These are phyloP conservation scores for Zea mays DNA, from an alignment of 176 grass and related monocot species.

Conservation along the genomic window DNA sequence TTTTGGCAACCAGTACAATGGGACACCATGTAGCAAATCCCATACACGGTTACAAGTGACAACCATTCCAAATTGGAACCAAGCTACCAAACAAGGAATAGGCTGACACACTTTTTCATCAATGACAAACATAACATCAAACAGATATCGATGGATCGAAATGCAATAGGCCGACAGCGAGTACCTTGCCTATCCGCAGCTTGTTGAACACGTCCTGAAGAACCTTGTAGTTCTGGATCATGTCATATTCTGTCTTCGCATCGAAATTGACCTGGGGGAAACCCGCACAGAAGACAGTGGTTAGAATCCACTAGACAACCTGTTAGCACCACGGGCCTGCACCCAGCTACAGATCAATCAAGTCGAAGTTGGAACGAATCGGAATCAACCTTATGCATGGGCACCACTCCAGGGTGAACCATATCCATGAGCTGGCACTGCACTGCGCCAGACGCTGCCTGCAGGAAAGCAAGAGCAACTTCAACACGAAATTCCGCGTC, in stretches of 20 bases:
- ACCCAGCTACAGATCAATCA: neutral
- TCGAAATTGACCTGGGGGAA: slow-evolving; percentile 93
- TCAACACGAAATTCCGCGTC: neutral
- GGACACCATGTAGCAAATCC: neutral
- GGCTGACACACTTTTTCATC: neutral
- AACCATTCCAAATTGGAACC: neutral
- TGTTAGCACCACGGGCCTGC: neutral
- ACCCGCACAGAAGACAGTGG: neutral
- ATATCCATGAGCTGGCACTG: slow-evolving; percentile 94
- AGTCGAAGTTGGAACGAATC: neutral
- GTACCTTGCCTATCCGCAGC: slow-evolving; percentile 69
- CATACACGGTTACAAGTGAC: neutral
- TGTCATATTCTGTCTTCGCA: slow-evolving; percentile 89
- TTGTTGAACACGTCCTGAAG: slow-evolving; percentile 93
- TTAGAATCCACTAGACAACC: neutral
- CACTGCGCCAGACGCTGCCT: slow-evolving; percentile 83
- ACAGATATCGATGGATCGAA: neutral
- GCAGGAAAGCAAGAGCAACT: neutral
- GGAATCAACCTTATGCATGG: slow-evolving; percentile 79
- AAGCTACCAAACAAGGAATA: neutral
- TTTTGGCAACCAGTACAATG: neutral
- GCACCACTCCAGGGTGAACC: slow-evolving; percentile 82
- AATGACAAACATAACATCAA: neutral
- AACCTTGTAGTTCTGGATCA: slow-evolving; percentile 95
- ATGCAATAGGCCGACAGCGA: neutral